These are phyloP conservation scores for Phytopythium oedochilum DNA, from an alignment of 352 stramenopile species.

Conservation along the genomic window DNA sequence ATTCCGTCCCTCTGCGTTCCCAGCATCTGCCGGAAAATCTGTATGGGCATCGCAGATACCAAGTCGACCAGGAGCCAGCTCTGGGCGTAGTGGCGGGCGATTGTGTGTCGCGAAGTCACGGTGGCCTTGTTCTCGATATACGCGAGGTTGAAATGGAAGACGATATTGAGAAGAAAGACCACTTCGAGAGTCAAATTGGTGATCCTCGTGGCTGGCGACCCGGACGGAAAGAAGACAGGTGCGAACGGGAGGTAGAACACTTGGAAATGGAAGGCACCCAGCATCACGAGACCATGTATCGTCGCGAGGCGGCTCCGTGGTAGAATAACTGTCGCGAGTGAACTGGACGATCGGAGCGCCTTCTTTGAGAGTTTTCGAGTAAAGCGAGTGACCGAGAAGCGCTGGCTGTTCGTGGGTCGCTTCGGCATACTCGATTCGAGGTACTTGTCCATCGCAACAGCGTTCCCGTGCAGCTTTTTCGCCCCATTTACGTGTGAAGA, in stretches of 20 bases:
- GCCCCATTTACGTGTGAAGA: too few species aligned
- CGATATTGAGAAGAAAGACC: conserved; percentile 2
- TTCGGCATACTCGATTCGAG: too few species aligned
- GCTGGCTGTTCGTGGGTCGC: too few species aligned
- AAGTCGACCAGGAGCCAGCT: conserved; percentile 12
- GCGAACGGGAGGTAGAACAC: conserved; percentile 12
- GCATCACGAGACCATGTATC: conserved; percentile 18
- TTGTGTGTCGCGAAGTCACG: conserved; percentile 10
- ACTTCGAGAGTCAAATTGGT: conserved; percentile 7
- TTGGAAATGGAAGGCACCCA: conserved; percentile 9
- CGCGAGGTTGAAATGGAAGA: conserved; percentile 17
- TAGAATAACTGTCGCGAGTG: too few species aligned
- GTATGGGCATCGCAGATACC: conserved; percentile 4
- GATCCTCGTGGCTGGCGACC: neutral
- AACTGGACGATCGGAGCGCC: too few species aligned
- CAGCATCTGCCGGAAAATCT: neutral
- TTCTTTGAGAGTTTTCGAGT: too few species aligned
- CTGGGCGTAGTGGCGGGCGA: conserved; percentile 8
- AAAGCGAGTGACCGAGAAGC: too few species aligned
- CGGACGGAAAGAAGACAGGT: neutral
- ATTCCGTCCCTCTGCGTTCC: neutral
- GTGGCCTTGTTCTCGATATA: conserved; percentile 6
- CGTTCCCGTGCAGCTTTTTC: too few species aligned
- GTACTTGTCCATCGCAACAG: too few species aligned
- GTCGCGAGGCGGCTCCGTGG: conserved; percentile 4